Evolutionary conservation across 495 filamentous ascomycete species (phyloP), one percentile per base, ranked within the genome.

Genomic region (Neurospora sp.): DNA sequence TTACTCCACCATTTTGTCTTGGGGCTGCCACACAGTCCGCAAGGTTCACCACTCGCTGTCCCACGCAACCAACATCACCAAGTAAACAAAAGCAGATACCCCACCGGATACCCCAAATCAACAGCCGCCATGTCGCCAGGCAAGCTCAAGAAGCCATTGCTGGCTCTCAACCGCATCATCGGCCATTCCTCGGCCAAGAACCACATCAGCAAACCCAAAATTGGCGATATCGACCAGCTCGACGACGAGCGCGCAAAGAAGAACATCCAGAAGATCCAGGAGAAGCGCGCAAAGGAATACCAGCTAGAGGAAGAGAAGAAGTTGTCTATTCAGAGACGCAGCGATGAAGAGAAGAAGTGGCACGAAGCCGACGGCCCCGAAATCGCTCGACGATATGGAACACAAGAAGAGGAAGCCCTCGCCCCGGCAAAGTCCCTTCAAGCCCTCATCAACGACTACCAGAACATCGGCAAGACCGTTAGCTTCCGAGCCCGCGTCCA

Each of bases 401-500:
- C 84, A 34, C 79, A 79, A 43, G 71, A 81, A 31, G 73, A 77
- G 43, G 82, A 82, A n/a, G 79, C 81, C 34, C 42, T 80, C 17
- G 75, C 79, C 5, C 78, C 75, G 73, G 70, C 76, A 36, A 38
- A 78, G 71, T 37, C 80, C 37, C 48, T 81, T 10, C 74, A 76
- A 59, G 24, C 62, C 28, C 13, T 74, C 21, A 72, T 69, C 5
- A 81, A 81, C n/a, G 62, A 77, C 40, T 39, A 78, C 69, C 77
- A 80, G 71, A 82, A 79, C 71, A 82, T 85, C 69, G 91, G 92
- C 74, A 85, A 91, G 76, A 86, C 89, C 40, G 86, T 97, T 72
- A 88, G 88, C 34, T 94, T 98, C 81, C 89, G 92, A 37, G 94
- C 93, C 28, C 89, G 95, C 69, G 85, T 98, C 24, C 93, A 97